These are phyloP conservation scores for Kuraishia cidri DNA, from an alignment of 805 yeast genomes.

Conservation along the genomic window DNA sequence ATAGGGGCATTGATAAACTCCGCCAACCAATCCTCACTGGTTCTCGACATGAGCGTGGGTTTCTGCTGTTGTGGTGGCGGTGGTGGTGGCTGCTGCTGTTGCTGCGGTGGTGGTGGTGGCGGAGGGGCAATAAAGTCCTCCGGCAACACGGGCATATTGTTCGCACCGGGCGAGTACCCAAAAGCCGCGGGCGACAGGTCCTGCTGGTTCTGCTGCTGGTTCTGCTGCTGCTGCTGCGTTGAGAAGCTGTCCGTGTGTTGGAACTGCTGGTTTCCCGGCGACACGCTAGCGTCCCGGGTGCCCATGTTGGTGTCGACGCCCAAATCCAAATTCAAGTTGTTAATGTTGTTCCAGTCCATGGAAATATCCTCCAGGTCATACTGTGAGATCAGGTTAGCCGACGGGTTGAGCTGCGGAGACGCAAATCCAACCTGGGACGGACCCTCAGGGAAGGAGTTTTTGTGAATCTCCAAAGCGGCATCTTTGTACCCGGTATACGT, in stretches of 20 bases:
- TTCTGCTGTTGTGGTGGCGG: no score
- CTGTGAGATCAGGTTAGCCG: no score
- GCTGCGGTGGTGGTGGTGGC: no score
- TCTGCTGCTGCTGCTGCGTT: no score
- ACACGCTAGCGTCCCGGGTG: slow-evolving; percentile 11
- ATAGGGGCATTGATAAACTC: slow-evolving; percentile 64
- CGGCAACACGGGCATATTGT: not conserved
- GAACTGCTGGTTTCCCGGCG: no score
- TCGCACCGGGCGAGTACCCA: no score
- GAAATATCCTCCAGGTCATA: no score
- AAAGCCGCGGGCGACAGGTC: no score
- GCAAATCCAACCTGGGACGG: slow-evolving; percentile 62
- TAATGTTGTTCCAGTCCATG: no score
- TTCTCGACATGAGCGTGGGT: not conserved
- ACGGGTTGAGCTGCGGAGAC: slow-evolving; percentile 63
- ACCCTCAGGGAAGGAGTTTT: slow-evolving; percentile 9
- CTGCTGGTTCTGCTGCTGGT: no score
- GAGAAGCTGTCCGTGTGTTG: no score
- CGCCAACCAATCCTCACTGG: slow-evolving; percentile 52
- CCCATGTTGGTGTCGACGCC: not conserved
- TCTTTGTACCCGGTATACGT: slow-evolving; percentile 51
- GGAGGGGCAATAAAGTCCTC: not conserved
- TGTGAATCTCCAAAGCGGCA: slow-evolving; percentile 22
- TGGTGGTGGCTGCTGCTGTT: no score
- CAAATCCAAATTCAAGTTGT: not conserved